Evolutionary conservation across 306 rosid species (phyloP).

Genomic region (Mimosa bimucronata): DNA sequence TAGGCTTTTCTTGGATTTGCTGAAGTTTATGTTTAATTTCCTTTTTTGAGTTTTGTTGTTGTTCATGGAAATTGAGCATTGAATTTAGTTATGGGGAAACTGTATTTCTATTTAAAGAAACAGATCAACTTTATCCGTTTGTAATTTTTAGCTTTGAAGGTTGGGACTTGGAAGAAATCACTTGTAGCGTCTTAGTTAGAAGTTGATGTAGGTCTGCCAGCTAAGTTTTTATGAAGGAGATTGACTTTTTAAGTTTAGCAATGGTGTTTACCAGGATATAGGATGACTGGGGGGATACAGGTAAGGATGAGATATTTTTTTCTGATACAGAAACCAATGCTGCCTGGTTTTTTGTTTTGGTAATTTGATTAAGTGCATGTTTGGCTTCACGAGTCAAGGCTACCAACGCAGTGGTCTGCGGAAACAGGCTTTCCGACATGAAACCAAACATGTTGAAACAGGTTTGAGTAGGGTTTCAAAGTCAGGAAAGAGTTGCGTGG

Average conservation of each 20-base stretch:
- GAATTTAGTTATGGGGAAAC: background rate
- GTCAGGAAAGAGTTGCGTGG: background rate
- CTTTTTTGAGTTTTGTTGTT: background rate
- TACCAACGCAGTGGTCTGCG: background rate
- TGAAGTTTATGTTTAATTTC: background rate
- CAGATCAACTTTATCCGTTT: background rate
- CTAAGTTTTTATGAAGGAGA: background rate
- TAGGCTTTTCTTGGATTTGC: conserved; percentile 1
- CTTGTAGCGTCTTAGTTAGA: conserved; percentile 14
- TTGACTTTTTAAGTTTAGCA: background rate
- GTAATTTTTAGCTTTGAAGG: conserved; percentile 9
- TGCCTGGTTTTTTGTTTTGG: background rate
- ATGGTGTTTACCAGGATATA: background rate
- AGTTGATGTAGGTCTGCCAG: background rate
- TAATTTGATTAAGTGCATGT: background rate
- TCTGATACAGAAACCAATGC: background rate
- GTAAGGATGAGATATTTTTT: background rate
- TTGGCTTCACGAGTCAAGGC: background rate
- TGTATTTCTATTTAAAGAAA: background rate
- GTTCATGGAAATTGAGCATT: background rate
- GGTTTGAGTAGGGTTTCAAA: background rate
- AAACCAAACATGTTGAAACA: background rate
- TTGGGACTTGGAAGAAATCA: conserved; percentile 9
- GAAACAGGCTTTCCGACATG: background rate
- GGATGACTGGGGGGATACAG: background rate